Base-by-base conservation (phyloP, 116 monocot genomes). In the Posidonia oceanica region DNA sequence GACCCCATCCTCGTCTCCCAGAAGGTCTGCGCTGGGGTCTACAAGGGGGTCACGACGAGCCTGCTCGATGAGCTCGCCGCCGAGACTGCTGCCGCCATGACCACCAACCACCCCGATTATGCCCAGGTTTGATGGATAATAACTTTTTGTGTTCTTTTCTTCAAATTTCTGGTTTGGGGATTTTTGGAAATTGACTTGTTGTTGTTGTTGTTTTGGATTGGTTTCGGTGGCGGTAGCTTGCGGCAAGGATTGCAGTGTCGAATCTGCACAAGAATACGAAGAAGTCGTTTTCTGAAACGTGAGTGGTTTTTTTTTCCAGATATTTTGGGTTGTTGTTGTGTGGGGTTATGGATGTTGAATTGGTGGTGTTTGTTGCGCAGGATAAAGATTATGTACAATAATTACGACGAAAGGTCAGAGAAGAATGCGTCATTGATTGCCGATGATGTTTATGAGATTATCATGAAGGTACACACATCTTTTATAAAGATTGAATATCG, bases 61-160 rank as follows among this genome's bases (percentile, higher is more conserved):
- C 97, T 89, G 83, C 89, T 97, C n/a, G 97, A 92, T 20, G 97
- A 97, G 65, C 89, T 97, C 16, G 97, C 97, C 11, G 97, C 97
- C 2, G 93, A 97, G 82, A 97, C 97, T 4, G 85, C 97, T 38
- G 97, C 97, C 7, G 92, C 97, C 66, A 82, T 97, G 97, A 97
- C 97, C 48, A 80, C 92, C 10, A 92, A 78, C 71, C 97, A 92
- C 74, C 93, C 87, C 11, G 97, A 97, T 42, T 97, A 97, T 39
- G 97, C 97, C 15, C 78, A 73, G 75, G 96, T 73, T 59, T 83
- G 66, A 54, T 58, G 5, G 3, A 36, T 54, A 14, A 10, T 11
- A 16, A 12, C 56, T 58, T 0, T 40, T 7, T 56, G 8, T 38
- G 65, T 54, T 72, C 23, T 56, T 51, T 36, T 40, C 20, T 75